A percentile compares a stretch with the other conserved stretches of the same genome.
Evolutionary conservation across 2,329 filamentous ascomycete genomes (phyloP).

Genomic region (Calonectria hawksworthii): DNA sequence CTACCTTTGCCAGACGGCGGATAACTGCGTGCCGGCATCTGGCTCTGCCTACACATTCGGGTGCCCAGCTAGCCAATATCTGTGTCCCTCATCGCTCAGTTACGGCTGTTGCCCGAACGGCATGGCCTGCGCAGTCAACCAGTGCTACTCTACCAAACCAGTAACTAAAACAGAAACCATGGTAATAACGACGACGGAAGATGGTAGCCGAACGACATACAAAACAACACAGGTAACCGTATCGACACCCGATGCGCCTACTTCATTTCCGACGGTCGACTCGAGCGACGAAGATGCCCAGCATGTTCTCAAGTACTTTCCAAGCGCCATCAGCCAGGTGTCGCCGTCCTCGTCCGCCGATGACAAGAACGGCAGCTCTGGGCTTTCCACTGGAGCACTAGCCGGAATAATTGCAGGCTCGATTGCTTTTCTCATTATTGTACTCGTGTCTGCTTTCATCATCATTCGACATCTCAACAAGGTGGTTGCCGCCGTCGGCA

Average conservation of each 20-base stretch:
- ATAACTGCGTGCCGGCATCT: conserved; percentile 59
- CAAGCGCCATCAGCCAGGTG: conserved; percentile 59
- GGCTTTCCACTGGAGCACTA: conserved; percentile 58
- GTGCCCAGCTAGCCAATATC: conserved; percentile 61
- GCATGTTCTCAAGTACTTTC: conserved; percentile 59
- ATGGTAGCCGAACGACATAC: conserved; percentile 55
- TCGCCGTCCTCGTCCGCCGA: conserved; percentile 44
- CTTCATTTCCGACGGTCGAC: conserved; percentile 44
- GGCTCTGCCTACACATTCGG: conserved; percentile 55
- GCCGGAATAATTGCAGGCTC: conserved; percentile 69
- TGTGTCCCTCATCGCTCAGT: conserved; percentile 64
- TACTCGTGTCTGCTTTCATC: conserved; percentile 62
- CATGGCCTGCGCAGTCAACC: conserved; percentile 61
- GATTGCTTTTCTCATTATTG: conserved; percentile 61
- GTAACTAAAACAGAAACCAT: conserved; percentile 60
- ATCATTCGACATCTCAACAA: conserved; percentile 65
- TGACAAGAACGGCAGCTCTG: conserved; percentile 44
- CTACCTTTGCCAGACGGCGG: conserved; percentile 55
- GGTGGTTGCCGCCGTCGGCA: conserved; percentile 57
- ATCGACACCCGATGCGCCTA: conserved; percentile 55
- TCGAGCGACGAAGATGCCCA: conserved; percentile 43
- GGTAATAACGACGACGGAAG: conserved; percentile 61
- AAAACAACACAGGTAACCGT: conserved; percentile 57
- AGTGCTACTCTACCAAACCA: conserved; percentile 64
- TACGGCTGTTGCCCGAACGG: conserved; percentile 67